Conservation (phyloP, 83 land plant genomes). For the Picea engelmannii region DNA sequence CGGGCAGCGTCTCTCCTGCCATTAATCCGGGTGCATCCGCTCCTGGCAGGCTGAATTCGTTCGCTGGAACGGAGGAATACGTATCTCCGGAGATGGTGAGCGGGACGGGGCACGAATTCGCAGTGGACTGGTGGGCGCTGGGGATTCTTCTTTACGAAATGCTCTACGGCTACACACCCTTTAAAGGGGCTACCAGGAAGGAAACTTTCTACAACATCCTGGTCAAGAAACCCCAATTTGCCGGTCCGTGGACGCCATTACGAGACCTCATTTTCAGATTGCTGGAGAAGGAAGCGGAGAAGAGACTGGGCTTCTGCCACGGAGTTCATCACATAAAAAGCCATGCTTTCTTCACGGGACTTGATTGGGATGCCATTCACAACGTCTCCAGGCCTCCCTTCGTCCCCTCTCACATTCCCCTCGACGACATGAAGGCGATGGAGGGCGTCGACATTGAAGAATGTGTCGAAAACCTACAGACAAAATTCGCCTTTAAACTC, state of each 20-base stretch:
- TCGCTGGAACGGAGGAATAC: slow-evolving; percentile 87
- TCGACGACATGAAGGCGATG: too few relatives aligned
- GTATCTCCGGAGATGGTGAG: slow-evolving; percentile 75
- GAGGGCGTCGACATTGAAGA: too few relatives aligned
- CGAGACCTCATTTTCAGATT: too few relatives aligned
- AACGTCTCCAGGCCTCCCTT: too few relatives aligned
- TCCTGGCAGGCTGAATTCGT: slow-evolving; percentile 48
- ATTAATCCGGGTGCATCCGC: background rate
- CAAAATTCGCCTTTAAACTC: too few relatives aligned
- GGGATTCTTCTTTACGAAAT: background rate
- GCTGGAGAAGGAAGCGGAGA: too few relatives aligned
- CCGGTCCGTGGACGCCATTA: slow-evolving; percentile 17
- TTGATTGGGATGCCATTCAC: too few relatives aligned
- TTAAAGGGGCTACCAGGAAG: slow-evolving; percentile 3
- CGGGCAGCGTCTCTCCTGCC: slow-evolving; percentile 32
- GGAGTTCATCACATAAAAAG: too few relatives aligned
- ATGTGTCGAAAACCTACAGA: too few relatives aligned
- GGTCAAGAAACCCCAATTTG: slow-evolving; percentile 16
- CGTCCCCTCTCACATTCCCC: too few relatives aligned
- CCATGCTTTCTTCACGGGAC: too few relatives aligned
- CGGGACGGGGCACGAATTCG: slow-evolving; percentile 32
- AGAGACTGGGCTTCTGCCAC: too few relatives aligned
- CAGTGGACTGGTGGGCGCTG: slow-evolving; percentile 34
- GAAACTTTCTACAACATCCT: background rate
- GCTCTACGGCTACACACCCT: slow-evolving; percentile 18